A percentile compares a stretch with the other conserved stretches of the same genome.
Conservation (phyloP, 2,329 filamentous ascomycete genomes). For the Phialemoniopsis sp. region DNA sequence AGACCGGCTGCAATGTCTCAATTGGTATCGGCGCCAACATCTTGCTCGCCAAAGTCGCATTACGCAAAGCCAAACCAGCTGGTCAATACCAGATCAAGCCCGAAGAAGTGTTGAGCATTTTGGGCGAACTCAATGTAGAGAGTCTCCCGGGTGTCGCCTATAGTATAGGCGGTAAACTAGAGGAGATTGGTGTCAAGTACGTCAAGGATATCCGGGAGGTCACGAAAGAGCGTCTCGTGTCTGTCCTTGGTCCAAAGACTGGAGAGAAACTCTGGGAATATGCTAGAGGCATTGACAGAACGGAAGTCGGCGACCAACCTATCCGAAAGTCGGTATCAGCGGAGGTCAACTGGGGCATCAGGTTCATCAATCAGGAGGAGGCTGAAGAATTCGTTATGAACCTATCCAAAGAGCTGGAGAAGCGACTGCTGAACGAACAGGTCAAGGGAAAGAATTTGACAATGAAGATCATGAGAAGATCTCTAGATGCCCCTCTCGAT, state of each 20-base stretch:
- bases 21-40: constrained; percentile 92
- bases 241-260: constrained; percentile 82
- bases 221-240: constrained; percentile 71
- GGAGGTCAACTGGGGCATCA: constrained; percentile 97
- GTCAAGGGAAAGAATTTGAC: constrained; percentile 87
- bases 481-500: constrained; percentile 82
- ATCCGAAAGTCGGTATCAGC: constrained; percentile 92
- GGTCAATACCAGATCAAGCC: constrained; percentile 87
- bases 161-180: constrained; percentile 82
- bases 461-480: constrained; percentile 90
- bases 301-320: constrained; percentile 81
- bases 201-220: constrained; percentile 80
- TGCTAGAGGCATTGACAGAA: constrained; percentile 78
- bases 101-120: constrained; percentile 70
- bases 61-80: constrained; percentile 89
- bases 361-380: constrained; percentile 88
- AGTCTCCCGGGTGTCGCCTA: constrained; percentile 88
- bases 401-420: constrained; percentile 79
- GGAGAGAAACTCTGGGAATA: constrained; percentile 90
- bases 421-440: constrained; percentile 73
- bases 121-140: constrained; percentile 74
- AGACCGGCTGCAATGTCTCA: constrained; percentile 83
- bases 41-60: constrained; percentile 82
- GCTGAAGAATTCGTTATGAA: constrained; percentile 88
- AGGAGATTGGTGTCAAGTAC: constrained; percentile 76